These are phyloP conservation scores for Ophiostoma australiae DNA, from an alignment of 2,329 filamentous ascomycete genomes.

Conservation along the genomic window DNA sequence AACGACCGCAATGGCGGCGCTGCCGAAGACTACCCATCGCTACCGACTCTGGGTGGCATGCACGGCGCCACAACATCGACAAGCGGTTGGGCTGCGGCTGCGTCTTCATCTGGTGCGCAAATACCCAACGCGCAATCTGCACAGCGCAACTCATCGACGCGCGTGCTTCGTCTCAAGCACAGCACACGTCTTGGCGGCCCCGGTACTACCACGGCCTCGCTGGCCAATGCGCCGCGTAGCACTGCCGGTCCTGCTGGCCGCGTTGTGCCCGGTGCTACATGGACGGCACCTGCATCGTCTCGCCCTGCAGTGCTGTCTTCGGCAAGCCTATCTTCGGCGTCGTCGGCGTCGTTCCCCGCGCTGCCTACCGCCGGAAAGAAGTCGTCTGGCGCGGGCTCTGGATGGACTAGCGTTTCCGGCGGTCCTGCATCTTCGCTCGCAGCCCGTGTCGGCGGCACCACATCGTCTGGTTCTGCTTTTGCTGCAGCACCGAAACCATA, in stretches of 20 bases:
- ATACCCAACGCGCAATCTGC: conserved; percentile 34
- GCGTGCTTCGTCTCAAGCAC: conserved; percentile 56
- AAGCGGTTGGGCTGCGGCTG: conserved; percentile 57
- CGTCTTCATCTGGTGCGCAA: conserved; percentile 43
- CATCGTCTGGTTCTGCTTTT: not conserved
- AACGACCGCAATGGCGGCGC: conserved; percentile 35
- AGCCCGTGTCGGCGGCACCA: conserved; percentile 24
- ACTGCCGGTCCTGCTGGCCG: conserved; percentile 21
- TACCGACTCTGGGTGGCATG: conserved; percentile 70
- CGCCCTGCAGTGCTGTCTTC: conserved; percentile 26
- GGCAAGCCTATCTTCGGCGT: conserved; percentile 25
- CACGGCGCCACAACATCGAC: conserved; percentile 55
- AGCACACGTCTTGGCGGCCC: conserved; percentile 45
- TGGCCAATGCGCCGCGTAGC: conserved; percentile 19
- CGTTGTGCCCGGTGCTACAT: conserved; percentile 26
- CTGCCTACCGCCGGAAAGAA: conserved; percentile 34
- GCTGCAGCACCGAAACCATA: conserved; percentile 3
- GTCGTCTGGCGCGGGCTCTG: conserved; percentile 12
- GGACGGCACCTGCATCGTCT: conserved; percentile 29
- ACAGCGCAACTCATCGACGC: conserved; percentile 46
- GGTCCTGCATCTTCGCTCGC: conserved; percentile 24
- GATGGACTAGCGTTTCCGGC: conserved; percentile 30
- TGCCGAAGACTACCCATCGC: conserved; percentile 88
- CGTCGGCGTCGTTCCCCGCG: conserved; percentile 43
- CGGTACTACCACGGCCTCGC: conserved; percentile 28